Evolutionary conservation across 2,329 filamentous ascomycete species (phyloP).

Genomic region (Aureobasidium sp.): DNA sequence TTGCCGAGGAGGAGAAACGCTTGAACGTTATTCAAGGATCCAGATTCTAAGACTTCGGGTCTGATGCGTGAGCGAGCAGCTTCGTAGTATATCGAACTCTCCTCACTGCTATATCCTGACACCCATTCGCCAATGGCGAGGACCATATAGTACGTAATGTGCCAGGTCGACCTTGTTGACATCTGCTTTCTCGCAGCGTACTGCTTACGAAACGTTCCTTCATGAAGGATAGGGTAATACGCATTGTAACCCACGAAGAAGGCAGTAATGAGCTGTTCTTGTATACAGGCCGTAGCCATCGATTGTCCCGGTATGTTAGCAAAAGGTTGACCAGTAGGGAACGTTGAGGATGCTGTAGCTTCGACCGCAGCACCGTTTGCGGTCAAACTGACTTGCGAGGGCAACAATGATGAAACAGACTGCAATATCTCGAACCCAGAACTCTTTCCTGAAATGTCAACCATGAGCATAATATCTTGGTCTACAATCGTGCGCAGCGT

Average conservation of each 20-base stretch:
- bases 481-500: background rate
- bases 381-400: background rate
- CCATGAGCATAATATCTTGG: no score
- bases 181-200: slow-evolving; percentile 33
- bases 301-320: background rate
- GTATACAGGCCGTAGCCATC: background rate
- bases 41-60: slow-evolving; percentile 42
- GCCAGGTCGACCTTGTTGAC: slow-evolving; percentile 34
- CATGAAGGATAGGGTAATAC: slow-evolving; percentile 43
- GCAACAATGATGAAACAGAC: slow-evolving; percentile 18
- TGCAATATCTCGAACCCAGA: slow-evolving; percentile 18
- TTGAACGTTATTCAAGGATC: slow-evolving; percentile 45
- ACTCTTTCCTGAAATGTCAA: slow-evolving; percentile 14
- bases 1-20: slow-evolving; percentile 40
- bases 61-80: slow-evolving; percentile 41
- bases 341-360: background rate
- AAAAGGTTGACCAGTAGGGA: background rate
- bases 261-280: slow-evolving; percentile 19
- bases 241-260: slow-evolving; percentile 42
- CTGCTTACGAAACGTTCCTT: slow-evolving; percentile 41
- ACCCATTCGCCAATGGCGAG: slow-evolving; percentile 40
- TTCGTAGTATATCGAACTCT: slow-evolving; percentile 38
- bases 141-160: slow-evolving; percentile 39
- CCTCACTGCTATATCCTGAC: slow-evolving; percentile 32
- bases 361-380: background rate